Conservation (phyloP, 2,329 filamentous ascomycete species). For the Pseudogymnoascus sp. region DNA sequence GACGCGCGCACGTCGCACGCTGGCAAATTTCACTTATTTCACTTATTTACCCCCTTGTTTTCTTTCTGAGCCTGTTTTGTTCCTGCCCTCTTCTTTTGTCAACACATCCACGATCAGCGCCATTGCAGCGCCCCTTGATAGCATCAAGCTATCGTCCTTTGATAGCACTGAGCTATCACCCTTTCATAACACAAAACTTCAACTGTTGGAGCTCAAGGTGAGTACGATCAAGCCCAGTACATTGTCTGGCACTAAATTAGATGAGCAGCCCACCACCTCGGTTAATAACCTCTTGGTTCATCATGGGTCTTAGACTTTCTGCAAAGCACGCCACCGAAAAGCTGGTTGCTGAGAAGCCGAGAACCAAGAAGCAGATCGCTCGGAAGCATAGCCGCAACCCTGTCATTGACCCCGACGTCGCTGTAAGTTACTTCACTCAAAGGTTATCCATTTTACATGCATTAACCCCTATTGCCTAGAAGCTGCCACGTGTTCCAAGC, state of each 20-base stretch:
- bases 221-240: background rate
- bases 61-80: background rate
- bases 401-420: background rate
- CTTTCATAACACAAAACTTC: background rate
- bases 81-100: background rate
- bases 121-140: background rate
- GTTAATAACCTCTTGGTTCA: background rate
- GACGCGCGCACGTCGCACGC: constrained; percentile 6
- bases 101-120: background rate
- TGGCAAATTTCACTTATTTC: constrained; percentile 6
- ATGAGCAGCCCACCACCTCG: background rate
- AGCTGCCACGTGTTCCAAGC: background rate
- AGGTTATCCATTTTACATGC: background rate
- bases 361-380: too few relatives aligned
- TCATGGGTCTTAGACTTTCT: background rate
- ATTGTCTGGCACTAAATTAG: background rate
- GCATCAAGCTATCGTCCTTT: background rate
- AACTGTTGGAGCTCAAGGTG: background rate
- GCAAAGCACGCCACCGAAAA: too few relatives aligned
- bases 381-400: background rate
- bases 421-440: background rate
- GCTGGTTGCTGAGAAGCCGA: too few relatives aligned
- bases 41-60: background rate
- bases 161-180: background rate
- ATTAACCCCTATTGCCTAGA: background rate